phyloP scores from a whole-genome alignment of 2,329 filamentous ascomycete species.

The Lasiodiplodia sp. region DNA sequence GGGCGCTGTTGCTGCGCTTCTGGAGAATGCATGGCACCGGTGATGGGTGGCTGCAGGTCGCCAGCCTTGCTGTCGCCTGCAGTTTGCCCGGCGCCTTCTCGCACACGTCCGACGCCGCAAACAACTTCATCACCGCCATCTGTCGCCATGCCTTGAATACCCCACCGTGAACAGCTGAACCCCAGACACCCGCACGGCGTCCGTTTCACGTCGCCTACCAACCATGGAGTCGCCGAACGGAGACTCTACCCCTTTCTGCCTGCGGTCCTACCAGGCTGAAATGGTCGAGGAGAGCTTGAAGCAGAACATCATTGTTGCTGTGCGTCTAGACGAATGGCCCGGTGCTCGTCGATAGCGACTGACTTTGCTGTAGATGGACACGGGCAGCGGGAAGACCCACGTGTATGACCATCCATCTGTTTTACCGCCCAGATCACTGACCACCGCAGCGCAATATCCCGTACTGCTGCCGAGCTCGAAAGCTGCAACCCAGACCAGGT shows the following conservation, averaged over 20 bases:
- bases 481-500: conserved; percentile 46
- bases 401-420: conserved; percentile 39
- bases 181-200: background rate
- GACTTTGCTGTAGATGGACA: conserved; percentile 49
- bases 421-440: background rate
- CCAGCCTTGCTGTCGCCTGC: background rate
- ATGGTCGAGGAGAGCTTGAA: conserved; percentile 56
- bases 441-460: conserved; percentile 31
- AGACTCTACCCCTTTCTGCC: conserved; percentile 34
- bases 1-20: background rate
- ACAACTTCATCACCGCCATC: background rate
- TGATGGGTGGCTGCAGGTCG: background rate
- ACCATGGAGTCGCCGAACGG: background rate
- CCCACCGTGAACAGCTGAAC: background rate
- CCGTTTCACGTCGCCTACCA: background rate
- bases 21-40: background rate
- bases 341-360: background rate
- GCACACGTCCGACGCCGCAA: conserved; percentile 4
- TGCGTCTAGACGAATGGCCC: conserved; percentile 24
- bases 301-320: conserved; percentile 55
- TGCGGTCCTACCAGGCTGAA: conserved; percentile 57
- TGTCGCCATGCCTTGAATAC: background rate
- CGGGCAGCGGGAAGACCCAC: conserved; percentile 58
- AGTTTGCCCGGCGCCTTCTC: background rate
- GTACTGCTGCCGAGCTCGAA: conserved; percentile 54